Evolutionary conservation across 352 stramenopile species (phyloP).

Genomic region (Pythium aphanidermatum): DNA sequence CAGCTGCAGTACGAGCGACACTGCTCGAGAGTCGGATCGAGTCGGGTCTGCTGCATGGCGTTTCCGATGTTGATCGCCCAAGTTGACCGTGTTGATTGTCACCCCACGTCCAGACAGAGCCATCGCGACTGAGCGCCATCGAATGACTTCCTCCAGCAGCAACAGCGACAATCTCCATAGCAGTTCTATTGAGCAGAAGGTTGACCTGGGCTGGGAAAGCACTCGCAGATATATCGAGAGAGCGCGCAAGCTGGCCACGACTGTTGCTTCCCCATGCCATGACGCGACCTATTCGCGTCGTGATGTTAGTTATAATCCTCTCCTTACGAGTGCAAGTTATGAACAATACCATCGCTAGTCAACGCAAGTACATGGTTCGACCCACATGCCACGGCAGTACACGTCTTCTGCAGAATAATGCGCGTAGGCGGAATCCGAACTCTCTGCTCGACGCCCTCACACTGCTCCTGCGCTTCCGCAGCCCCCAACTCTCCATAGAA

Average conservation of each 20-base stretch:
- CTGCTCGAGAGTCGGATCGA: not conserved
- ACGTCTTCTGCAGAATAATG: slow-evolving; percentile 26
- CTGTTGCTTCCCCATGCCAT: slow-evolving; percentile 55
- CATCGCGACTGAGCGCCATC: slow-evolving; percentile 33
- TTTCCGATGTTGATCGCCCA: slow-evolving; percentile 14
- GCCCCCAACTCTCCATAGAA: slow-evolving; percentile 60
- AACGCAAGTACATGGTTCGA: slow-evolving; percentile 50
- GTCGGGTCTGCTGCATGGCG: not conserved
- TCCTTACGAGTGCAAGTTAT: not conserved
- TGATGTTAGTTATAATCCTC: not conserved
- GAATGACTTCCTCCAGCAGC: slow-evolving; percentile 61
- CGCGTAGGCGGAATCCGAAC: not conserved
- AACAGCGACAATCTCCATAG: slow-evolving; percentile 15
- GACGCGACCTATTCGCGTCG: slow-evolving; percentile 22
- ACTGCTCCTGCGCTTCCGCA: not conserved
- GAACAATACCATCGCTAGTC: slow-evolving; percentile 16
- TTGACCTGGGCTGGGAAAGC: slow-evolving; percentile 17
- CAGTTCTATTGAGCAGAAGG: slow-evolving; percentile 20
- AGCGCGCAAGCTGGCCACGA: slow-evolving; percentile 26
- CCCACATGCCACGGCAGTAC: slow-evolving; percentile 38
- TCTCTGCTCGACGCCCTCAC: not conserved
- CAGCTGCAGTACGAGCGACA: slow-evolving; percentile 29
- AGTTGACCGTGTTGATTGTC: slow-evolving; percentile 57
- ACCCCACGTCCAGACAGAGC: slow-evolving; percentile 57
- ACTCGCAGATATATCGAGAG: not conserved